Evolutionary conservation across 2,329 filamentous ascomycete species (phyloP), one percentile per base, ranked within the genome.

Genomic region (Hymenoscyphus albidus): DNA sequence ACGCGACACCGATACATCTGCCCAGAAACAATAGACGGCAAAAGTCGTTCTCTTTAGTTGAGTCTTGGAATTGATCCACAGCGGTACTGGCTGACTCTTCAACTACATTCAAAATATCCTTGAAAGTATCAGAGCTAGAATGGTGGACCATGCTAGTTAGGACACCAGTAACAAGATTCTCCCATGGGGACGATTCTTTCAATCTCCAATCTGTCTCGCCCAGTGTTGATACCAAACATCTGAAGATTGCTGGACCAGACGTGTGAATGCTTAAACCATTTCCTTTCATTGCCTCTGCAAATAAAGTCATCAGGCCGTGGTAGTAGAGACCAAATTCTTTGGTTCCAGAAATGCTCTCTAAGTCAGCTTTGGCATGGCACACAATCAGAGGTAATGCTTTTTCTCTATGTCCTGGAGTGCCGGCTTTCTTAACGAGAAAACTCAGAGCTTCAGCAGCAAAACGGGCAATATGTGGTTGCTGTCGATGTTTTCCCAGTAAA

Each of bases 361-460:
- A 80, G 73, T 96, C 92, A 12, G 85, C 78, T 59, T 91, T 85
- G 0, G 90, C 87, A 76, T 93, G 89, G 13, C 83, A 80, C 1
- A 96, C 79, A n/a, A 97, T 87, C 13, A 82, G 78, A 13, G 85
- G 81, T 42, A 99, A 80, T 0, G 92, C 86, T 32, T 82, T 85
- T 69, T 94, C 90, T 70, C 92, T 88, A 68, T 91, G 86, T 63
- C 92, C 91, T 2, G 88, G 84, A 16, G 89, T 84, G 1, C 90
- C 93, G 6, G 93, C 90, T 78, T 97, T 98, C 73, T 92, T 90
- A 22, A 99, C 83, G 22, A 99, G 81, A 74, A 98, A 99, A 70
- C 93, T 97, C 80, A 99, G 84, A 2, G 95, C 92, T 78, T 99
- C 95, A 32, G 95, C 95, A 13, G 94, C 91, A 77, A 98, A 99